Conservation (phyloP, 768 basidiomycete genomes). For the Amylocystis lapponica region DNA sequence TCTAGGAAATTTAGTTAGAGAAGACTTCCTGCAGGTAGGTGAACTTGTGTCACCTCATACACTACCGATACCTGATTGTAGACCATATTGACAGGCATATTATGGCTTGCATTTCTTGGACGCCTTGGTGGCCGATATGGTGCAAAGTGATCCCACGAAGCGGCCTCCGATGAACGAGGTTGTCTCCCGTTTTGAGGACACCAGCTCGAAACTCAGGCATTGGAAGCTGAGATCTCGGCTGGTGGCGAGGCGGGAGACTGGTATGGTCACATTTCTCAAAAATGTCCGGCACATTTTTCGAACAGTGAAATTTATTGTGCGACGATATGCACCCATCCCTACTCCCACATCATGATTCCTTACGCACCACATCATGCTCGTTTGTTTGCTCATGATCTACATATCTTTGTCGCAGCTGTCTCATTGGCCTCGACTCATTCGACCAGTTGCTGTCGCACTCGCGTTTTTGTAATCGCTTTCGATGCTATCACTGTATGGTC, state of each 20-base stretch:
- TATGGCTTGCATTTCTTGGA: conserved; percentile 17
- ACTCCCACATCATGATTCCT: no score
- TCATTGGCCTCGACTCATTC: no score
- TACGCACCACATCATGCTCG: no score
- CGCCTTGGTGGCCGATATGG: conserved; percentile 21
- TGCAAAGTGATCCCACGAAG: conserved; percentile 13
- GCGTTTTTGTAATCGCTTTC: no score
- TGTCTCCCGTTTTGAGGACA: conserved; percentile 7
- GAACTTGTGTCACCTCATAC: no score
- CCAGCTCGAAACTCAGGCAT: not conserved
- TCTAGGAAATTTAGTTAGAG: not conserved
- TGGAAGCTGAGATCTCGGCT: conserved; percentile 10
- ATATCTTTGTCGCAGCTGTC: no score
- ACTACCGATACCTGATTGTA: not conserved
- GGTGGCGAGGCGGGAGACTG: conserved; percentile 2
- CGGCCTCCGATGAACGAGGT: conserved; percentile 19
- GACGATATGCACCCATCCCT: not conserved
- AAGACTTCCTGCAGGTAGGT: not conserved
- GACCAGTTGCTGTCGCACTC: no score
- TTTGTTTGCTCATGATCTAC: no score
- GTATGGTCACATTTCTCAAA: not conserved
- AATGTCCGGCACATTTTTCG: not conserved
- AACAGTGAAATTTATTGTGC: not conserved
- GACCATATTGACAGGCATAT: conserved; percentile 11
- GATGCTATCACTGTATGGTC: no score